Evolutionary conservation across 176 grass and related monocot genomes (phyloP), one percentile per base, ranked within the genome.

Genomic region (Carex scoparia): DNA sequence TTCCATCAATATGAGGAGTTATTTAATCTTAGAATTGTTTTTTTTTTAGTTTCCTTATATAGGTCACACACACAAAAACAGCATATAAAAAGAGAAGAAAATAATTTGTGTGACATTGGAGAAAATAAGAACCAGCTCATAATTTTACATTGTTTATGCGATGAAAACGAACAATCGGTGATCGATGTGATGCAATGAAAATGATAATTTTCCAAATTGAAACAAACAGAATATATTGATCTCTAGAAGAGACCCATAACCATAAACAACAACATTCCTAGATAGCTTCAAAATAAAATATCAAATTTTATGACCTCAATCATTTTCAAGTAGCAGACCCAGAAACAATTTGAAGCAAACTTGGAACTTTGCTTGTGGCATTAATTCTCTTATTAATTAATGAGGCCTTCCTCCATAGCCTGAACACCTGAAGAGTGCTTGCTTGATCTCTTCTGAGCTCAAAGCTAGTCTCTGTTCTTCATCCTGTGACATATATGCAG

Each of bases 391-490:
- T 55, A 31, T 30, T 76, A 54, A 84, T 80, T 87, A 92, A 81
- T 89, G 65, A 61, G 86, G 87, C 86, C 89, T 90, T 72, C 89
- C 94, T 61, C 87, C 92, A 32, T 94, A 97, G 19, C 92, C 92
- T 58, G 91, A 92, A 62, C 89, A 92, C 84, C 89, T 91, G 61
- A 93, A 93, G 32, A 98, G 86, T 81, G 88, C 88, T 79, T 94
- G 92, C 85, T 94, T 98, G 32, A 94, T 94, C 62, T 98, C 92
- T 10, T 98, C 91, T 23, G 86, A 83, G 86, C 86, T 93, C 62
- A 86, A 66, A 4, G 73, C 80, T 60, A 69, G 70, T 61, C 82
- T 90, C 86, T 91, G 92, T 23, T 85, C 86, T 59, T 80, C 87
- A 14, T 88, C 86, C 92, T 94, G 84, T 40, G 48, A 86, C 60